phyloP scores from a whole-genome alignment of 169 alveolate species.

The Cryptosporidium sp. region DNA sequence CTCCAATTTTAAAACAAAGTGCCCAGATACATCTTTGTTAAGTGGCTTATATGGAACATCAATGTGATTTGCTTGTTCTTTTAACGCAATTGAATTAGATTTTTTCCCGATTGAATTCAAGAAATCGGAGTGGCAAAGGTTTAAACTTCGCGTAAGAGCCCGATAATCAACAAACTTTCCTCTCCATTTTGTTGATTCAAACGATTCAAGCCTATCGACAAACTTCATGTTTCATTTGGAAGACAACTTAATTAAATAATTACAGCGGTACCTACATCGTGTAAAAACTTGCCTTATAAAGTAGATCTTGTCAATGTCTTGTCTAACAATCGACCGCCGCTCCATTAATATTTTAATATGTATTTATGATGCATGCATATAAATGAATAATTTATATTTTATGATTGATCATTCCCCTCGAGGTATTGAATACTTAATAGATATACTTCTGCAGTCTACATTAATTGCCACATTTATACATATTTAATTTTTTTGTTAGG shows the following conservation, averaged over 20 bases:
- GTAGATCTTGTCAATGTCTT: constrained; percentile 19
- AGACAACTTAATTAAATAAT: constrained; percentile 16
- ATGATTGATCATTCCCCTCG: not conserved
- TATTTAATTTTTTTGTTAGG: not conserved
- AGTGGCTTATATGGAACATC: constrained; percentile 69
- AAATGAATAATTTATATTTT: not conserved
- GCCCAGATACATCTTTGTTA: constrained; percentile 41
- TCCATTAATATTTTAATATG: not conserved
- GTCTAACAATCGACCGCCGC: constrained; percentile 5
- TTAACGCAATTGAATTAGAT: constrained; percentile 38
- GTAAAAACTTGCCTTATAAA: constrained; percentile 3
- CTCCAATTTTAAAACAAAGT: constrained; percentile 7
- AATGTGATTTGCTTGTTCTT: constrained; percentile 2
- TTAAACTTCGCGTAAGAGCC: constrained; percentile 34
- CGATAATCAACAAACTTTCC: constrained; percentile 76
- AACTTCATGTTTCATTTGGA: constrained; percentile 77
- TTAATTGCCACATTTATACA: not conserved
- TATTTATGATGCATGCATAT: not conserved
- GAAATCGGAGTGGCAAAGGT: constrained; percentile 25
- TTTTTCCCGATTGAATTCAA: constrained; percentile 58
- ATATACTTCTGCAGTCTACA: not conserved
- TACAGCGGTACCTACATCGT: constrained; percentile 59
- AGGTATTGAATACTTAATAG: not conserved
- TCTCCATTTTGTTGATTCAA: constrained; percentile 78
- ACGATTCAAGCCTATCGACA: constrained; percentile 76